phyloP scores from a whole-genome alignment of 441 rosid species.

The Euphorbia neoarborescens region DNA sequence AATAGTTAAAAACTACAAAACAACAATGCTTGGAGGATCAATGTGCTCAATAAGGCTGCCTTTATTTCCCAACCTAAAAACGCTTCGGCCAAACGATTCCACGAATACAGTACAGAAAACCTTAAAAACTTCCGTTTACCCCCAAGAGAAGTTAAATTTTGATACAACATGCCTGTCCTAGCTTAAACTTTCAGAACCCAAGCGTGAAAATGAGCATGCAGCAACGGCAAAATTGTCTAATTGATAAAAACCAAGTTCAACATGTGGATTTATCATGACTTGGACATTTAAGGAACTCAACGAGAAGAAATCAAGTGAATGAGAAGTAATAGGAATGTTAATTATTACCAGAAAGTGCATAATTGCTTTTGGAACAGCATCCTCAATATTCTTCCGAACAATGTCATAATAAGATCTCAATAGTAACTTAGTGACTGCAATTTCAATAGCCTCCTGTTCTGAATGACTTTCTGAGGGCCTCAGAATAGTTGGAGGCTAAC shows the following conservation, averaged over 20 bases:
- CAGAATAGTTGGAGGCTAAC: slow-evolving; percentile 75
- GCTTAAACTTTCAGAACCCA: neutral
- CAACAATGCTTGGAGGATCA: neutral
- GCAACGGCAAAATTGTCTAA: neutral
- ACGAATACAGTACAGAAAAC: neutral
- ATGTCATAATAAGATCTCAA: slow-evolving; percentile 85
- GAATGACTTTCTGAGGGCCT: slow-evolving; percentile 67
- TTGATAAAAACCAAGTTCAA: neutral
- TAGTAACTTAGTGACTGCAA: slow-evolving; percentile 62
- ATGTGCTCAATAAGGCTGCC: neutral
- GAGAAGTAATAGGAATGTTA: neutral
- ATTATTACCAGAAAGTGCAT: slow-evolving; percentile 87
- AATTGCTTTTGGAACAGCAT: slow-evolving; percentile 78
- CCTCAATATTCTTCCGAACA: slow-evolving; percentile 86
- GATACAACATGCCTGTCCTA: neutral
- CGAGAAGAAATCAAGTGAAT: neutral
- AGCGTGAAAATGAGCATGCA: neutral
- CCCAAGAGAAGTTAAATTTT: neutral
- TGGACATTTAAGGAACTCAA: neutral
- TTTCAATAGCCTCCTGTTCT: slow-evolving; percentile 73
- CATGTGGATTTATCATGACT: neutral
- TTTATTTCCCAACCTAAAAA: neutral
- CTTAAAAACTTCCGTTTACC: neutral
- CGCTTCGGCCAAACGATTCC: neutral
- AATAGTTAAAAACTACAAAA: neutral